Base-by-base conservation (phyloP, 2,329 filamentous ascomycete species). In the Tricladium varicosporioides region DNA sequence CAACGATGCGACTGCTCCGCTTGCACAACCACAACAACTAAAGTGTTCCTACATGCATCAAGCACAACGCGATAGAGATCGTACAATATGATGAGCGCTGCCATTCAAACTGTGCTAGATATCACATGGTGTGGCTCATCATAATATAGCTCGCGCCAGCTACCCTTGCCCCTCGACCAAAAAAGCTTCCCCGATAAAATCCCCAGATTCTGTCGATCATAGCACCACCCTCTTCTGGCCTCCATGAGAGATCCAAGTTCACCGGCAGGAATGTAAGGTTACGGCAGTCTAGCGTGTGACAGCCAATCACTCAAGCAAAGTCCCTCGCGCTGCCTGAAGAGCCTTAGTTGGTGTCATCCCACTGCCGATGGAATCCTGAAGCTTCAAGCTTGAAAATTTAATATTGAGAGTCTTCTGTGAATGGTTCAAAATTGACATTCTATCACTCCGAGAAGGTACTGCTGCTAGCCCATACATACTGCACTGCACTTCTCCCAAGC, bases 181-280 rank as follows among this genome's bases (percentile, higher is more conserved):
- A 22, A 18, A 19, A 16, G 11, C 18, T 32, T 31, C 22, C 47
- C 31, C 31, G 22, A 31, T 32, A 4, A 4, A n/a, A 36, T 57
- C 50, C 59, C 59, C 59, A 27, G 59, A 53, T 53, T 61, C 55
- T 46, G 59, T 55, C 43, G 59, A 61, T 61, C 59, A 57, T 59
- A 50, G 51, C 50, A 49, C 46, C 50, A 49, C 46, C 22, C 22
- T 27, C 22, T 27, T 7, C 22, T 27, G 22, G 22, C 22, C 22
- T 27, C 22, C 22, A 27, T 27, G 22, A 27, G 22, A 27, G 22
- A 27, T 27, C 22, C 22, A 27, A 27, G 22, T 27, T 27, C 22
- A 27, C 22, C 22, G 22, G 22, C 22, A 27, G 22, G 22, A 27
- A 32, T 15, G 47, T 16, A n/a, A 13, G 18, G 11, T 32, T 27